Evolutionary conservation across 2,329 filamentous ascomycete genomes (phyloP), one percentile per base, ranked within the genome.

Genomic region (Alternaria ethzedia): DNA sequence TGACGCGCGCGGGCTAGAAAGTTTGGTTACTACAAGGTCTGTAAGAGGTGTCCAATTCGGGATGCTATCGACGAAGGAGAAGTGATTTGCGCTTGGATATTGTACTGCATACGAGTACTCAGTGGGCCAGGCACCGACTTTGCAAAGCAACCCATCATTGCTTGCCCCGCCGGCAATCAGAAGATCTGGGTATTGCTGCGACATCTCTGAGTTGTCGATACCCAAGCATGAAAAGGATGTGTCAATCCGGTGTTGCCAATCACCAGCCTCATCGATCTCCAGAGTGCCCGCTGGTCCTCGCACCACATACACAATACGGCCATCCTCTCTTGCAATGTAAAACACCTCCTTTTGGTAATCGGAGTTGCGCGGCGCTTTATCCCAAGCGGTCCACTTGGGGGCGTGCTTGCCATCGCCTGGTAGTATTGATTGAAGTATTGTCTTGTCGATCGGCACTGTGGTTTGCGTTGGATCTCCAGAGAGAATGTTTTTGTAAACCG

Each of bases 291-390:
- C 57, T 6, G 85, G 85, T 46, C 68, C 69, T 62, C 93, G 88
- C 68, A 93, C 89, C 5, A 95, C 80, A 67, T 91, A 92, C 57
- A 90, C 87, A 10, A 97, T 86, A 52, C 90, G 83, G 4, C 96
- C 96, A 75, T 98, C 95, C 80, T 98, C 95, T 58, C 94, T 89
- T 11, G 91, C 92, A 15, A 99, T 83, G 74, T 96, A 97, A 52
- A 98, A 89, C 63, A 90, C 89, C 74, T 98, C 96, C 36, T 89
- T 88, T 17, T 83, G 82, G 63, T 86, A 86, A 23, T 89, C 71
- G 17, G 69, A 68, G 58, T 77, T 86, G 8, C 95, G 89, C 63
- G 88, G 86, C 2, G 94, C 91, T 63, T 92, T 88, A 26, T 93
- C 89, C 94, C 95, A 99, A 23, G 91, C 88, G 4, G 91, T 91